phyloP scores from a whole-genome alignment of 345 rosid species.

The Mercurialis annua region DNA sequence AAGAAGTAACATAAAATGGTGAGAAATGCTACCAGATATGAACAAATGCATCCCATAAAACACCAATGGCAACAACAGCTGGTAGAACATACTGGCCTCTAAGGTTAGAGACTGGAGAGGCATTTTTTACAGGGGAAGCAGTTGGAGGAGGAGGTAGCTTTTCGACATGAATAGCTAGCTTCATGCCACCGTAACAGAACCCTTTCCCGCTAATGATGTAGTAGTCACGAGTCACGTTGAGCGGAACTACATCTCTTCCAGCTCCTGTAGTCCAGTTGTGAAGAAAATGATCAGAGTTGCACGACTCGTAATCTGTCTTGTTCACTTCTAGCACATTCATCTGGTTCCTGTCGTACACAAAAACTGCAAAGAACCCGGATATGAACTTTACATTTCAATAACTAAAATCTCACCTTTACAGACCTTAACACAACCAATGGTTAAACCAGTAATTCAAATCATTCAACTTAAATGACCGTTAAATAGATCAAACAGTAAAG shows the following conservation, averaged over 20 bases:
- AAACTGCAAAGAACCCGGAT: constrained; percentile 38
- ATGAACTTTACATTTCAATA: constrained; percentile 1
- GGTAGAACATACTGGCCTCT: constrained; percentile 40
- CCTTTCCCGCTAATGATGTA: constrained; percentile 84
- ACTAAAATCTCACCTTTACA: neutral
- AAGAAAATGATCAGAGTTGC: constrained; percentile 66
- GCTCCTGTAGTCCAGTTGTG: constrained; percentile 84
- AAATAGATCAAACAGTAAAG: neutral
- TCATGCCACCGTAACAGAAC: constrained; percentile 85
- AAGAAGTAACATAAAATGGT: neutral
- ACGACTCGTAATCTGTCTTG: constrained; percentile 59
- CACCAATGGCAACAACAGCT: constrained; percentile 42
- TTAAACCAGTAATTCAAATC: neutral
- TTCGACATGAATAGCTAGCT: constrained; percentile 56
- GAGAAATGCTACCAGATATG: constrained; percentile 32
- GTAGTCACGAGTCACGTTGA: constrained; percentile 68
- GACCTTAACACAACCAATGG: neutral
- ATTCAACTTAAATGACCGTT: neutral
- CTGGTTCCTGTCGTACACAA: constrained; percentile 91
- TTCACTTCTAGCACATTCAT: constrained; percentile 83
- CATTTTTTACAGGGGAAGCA: constrained; percentile 39
- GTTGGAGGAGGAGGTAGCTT: constrained; percentile 72
- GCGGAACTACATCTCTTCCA: constrained; percentile 88
- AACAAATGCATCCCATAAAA: constrained; percentile 51
- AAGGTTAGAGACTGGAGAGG: constrained; percentile 25